Conservation (phyloP, 805 yeast genomes). For the Spathaspora arborariae region DNA sequence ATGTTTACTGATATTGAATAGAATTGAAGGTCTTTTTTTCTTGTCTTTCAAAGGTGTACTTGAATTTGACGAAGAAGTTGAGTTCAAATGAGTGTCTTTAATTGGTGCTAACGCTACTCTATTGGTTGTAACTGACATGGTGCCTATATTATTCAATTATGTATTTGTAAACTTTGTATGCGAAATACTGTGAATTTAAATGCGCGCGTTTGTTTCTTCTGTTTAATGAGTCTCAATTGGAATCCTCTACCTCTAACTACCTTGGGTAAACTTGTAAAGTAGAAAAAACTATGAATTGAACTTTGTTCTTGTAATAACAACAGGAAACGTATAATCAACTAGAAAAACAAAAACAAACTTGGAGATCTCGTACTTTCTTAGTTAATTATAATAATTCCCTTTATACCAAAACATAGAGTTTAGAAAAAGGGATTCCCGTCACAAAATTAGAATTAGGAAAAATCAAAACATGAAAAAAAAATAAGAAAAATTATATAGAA, state of each 20-base stretch:
- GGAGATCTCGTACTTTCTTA: not conserved
- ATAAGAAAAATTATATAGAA: not conserved
- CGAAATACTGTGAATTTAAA: not conserved
- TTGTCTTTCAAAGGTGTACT: slow-evolving; percentile 6
- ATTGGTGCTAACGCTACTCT: slow-evolving; percentile 38
- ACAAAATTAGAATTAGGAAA: not conserved
- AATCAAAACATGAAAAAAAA: not conserved
- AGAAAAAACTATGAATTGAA: no score
- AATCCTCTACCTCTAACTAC: not conserved
- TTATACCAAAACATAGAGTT: not conserved
- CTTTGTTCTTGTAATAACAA: not conserved
- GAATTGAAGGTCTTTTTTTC: slow-evolving; percentile 1
- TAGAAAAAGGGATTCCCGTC: not conserved
- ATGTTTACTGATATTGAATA: not conserved
- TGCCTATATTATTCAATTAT: no score
- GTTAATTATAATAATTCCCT: not conserved
- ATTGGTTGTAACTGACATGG: slow-evolving; percentile 18
- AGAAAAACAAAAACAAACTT: not conserved
- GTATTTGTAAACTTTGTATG: not conserved
- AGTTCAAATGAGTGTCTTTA: slow-evolving; percentile 25
- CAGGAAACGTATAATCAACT: not conserved
- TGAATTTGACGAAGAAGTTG: slow-evolving; percentile 1
- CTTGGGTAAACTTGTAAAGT: not conserved
- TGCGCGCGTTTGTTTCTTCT: not conserved
- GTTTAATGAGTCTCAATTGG: not conserved